These are phyloP conservation scores for Beta corolliflora DNA, from an alignment of 179 eudicot genomes.

Conservation along the genomic window DNA sequence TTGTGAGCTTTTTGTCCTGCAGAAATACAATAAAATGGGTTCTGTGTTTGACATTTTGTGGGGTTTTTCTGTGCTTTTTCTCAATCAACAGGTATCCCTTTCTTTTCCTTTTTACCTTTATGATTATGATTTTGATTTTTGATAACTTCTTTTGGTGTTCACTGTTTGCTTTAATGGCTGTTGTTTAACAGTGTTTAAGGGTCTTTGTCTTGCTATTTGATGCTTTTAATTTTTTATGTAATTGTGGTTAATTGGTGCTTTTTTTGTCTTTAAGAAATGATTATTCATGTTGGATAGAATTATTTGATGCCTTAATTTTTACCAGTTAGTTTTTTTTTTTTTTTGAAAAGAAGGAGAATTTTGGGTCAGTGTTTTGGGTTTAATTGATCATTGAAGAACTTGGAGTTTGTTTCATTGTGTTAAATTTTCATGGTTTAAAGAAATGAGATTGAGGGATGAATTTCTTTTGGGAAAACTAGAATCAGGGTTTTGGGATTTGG, in stretches of 20 bases:
- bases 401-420: background rate
- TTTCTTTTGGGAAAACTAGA: background rate
- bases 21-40: slow-evolving; percentile 30
- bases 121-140: slow-evolving; percentile 29
- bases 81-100: slow-evolving; percentile 49
- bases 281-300: too few species aligned
- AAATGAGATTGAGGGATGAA: background rate
- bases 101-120: slow-evolving; percentile 16
- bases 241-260: slow-evolving; percentile 20
- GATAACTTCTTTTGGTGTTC: slow-evolving; percentile 20
- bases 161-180: slow-evolving; percentile 25
- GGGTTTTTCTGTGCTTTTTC: slow-evolving; percentile 52
- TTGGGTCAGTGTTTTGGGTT: background rate
- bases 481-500: slow-evolving; percentile 17
- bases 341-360: background rate
- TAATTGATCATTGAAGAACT: slow-evolving; percentile 11
- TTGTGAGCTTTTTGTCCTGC: slow-evolving; percentile 19
- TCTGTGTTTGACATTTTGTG: slow-evolving; percentile 49
- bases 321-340: background rate
- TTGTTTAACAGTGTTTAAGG: slow-evolving; percentile 5
- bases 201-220: slow-evolving; percentile 17
- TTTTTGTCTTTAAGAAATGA: too few species aligned
- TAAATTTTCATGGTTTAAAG: slow-evolving; percentile 11
- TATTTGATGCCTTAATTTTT: background rate
- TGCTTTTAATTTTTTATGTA: background rate